Evolutionary conservation across 169 alveolate genomes (phyloP).

Genomic region (Cryptosporidium sp.): DNA sequence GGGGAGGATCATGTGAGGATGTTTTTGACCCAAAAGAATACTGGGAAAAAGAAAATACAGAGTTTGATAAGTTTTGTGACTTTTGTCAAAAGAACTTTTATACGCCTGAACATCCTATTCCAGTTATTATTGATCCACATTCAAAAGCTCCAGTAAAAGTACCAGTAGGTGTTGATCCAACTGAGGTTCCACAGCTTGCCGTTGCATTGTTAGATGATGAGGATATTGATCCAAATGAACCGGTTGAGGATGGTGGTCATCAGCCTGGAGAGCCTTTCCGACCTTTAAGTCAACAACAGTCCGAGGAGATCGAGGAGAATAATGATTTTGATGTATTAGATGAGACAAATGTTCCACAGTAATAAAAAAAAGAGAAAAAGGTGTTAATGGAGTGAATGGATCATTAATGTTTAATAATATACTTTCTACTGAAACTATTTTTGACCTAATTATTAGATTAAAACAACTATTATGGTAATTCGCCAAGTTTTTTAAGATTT

Average conservation of each 20-base stretch:
- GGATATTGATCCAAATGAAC: conserved; percentile 73
- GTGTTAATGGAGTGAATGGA: not conserved
- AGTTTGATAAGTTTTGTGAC: conserved; percentile 47
- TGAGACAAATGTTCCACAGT: conserved; percentile 17
- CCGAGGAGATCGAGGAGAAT: conserved; percentile 60
- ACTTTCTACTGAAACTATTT: not conserved
- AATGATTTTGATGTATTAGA: conserved; percentile 71
- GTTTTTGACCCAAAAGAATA: conserved; percentile 52
- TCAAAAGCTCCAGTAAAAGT: not conserved
- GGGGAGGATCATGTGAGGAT: conserved; percentile 72
- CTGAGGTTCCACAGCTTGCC: conserved; percentile 24
- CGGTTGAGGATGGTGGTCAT: conserved; percentile 69
- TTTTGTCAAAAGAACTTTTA: conserved; percentile 67
- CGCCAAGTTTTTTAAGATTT: not conserved
- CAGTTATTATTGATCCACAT: conserved; percentile 38
- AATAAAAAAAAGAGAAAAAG: not conserved
- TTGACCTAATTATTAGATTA: not conserved
- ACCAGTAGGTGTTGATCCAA: not conserved
- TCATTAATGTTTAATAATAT: too few relatives aligned
- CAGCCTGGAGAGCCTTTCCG: conserved; percentile 70
- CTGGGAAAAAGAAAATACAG: conserved; percentile 58
- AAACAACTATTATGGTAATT: not conserved
- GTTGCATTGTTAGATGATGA: conserved; percentile 68
- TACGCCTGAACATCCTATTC: conserved; percentile 37
- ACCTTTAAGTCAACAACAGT: conserved; percentile 30